Evolutionary conservation across 1,139 yeast genomes (phyloP).

Genomic region (Geotrichum aggregatum): DNA sequence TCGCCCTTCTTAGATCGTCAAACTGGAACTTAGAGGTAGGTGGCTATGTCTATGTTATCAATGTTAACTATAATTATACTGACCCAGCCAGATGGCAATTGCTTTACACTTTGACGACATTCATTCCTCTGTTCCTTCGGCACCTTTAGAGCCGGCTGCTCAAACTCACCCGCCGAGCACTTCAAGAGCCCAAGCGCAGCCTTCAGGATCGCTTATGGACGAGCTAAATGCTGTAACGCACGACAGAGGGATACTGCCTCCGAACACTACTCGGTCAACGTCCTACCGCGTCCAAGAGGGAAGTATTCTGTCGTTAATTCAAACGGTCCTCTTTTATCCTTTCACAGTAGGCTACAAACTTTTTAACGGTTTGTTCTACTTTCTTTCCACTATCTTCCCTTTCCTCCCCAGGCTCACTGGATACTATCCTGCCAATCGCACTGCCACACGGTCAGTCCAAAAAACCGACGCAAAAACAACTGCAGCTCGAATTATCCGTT

Average conservation of each 20-base stretch:
- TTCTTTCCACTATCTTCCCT: slow-evolving; percentile 37
- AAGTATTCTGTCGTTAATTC: slow-evolving; percentile 30
- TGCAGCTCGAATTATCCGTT: slow-evolving; percentile 41
- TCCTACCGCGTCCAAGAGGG: slow-evolving; percentile 27
- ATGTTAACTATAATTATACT: neutral
- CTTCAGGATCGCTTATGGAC: slow-evolving; percentile 32
- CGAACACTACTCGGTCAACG: slow-evolving; percentile 23
- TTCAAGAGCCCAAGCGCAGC: slow-evolving; percentile 1
- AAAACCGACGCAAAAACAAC: slow-evolving; percentile 42
- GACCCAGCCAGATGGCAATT: slow-evolving; percentile 28
- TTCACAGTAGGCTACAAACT: slow-evolving; percentile 34
- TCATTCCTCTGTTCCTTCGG: slow-evolving; percentile 17
- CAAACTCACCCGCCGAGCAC: slow-evolving; percentile 15
- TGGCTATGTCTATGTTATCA: neutral
- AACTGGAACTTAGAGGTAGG: slow-evolving; percentile 34
- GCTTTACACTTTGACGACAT: slow-evolving; percentile 34
- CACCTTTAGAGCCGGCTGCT: slow-evolving; percentile 14
- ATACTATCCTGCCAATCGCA: slow-evolving; percentile 37
- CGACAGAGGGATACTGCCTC: slow-evolving; percentile 26
- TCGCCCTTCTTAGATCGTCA: slow-evolving; percentile 28
- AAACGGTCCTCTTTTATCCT: slow-evolving; percentile 36
- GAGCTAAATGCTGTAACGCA: slow-evolving; percentile 28
- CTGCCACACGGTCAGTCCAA: slow-evolving; percentile 34
- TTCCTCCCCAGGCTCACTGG: slow-evolving; percentile 39
- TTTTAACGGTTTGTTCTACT: slow-evolving; percentile 34